Evolutionary conservation across 306 rosid genomes (phyloP).

Genomic region (Abrus pulchellus): DNA sequence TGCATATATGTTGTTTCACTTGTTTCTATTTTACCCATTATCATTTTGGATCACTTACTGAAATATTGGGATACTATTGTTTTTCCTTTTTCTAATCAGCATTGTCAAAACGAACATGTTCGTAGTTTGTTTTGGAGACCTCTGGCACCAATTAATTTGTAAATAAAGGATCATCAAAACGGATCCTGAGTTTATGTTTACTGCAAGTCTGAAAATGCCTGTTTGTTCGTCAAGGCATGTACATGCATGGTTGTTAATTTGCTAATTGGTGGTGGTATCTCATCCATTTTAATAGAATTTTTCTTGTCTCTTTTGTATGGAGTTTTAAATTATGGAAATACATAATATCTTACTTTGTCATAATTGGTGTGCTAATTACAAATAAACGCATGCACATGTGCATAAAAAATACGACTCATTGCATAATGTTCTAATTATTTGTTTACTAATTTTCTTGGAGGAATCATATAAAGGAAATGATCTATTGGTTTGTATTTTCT

Average conservation of each 20-base stretch:
- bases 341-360: background rate
- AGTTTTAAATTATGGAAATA: background rate
- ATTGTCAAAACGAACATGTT: background rate
- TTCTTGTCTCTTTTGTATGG: constrained; percentile 14
- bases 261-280: constrained; percentile 28
- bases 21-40: background rate
- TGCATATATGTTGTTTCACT: constrained; percentile 30
- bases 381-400: background rate
- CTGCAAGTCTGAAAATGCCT: constrained; percentile 2
- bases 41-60: background rate
- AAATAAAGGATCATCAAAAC: constrained; percentile 2
- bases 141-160: background rate
- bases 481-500: constrained; percentile 35
- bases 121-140: background rate
- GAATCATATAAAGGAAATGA: constrained; percentile 34
- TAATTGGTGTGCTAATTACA: constrained; percentile 15
- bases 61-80: constrained; percentile 3
- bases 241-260: constrained; percentile 6
- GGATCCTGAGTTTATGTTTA: constrained; percentile 7
- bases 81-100: constrained; percentile 17
- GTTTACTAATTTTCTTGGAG: constrained; percentile 6
- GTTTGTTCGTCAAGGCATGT: constrained; percentile 27
- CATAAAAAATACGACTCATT: background rate
- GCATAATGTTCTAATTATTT: constrained; percentile 5
- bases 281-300: constrained; percentile 12